phyloP scores from a whole-genome alignment of 2,329 filamentous ascomycete species.

The Rhytidhysteron rufulum region DNA sequence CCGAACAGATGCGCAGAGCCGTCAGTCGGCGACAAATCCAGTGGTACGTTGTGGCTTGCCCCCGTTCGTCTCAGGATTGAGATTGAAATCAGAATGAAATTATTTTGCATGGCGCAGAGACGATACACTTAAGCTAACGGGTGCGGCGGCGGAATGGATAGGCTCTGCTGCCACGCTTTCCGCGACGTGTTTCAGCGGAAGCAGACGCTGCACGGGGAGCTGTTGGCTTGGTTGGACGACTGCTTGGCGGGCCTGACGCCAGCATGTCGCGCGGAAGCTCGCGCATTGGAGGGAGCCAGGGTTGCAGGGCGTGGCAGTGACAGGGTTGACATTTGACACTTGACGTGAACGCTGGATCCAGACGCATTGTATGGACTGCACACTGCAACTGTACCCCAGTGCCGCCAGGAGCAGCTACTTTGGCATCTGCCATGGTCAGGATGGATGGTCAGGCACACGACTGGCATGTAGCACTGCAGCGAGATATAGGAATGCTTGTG shows the following conservation, averaged over 20 bases:
- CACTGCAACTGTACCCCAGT: too few relatives aligned
- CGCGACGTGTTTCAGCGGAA: slow-evolving; percentile 62
- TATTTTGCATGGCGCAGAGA: too few relatives aligned
- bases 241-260: slow-evolving; percentile 27
- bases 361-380: not conserved
- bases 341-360: slow-evolving; percentile 10
- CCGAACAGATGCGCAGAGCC: slow-evolving; percentile 37
- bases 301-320: too few relatives aligned
- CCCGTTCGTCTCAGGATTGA: slow-evolving; percentile 19
- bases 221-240: slow-evolving; percentile 64
- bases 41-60: slow-evolving; percentile 52
- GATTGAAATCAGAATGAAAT: too few relatives aligned
- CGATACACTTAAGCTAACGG: slow-evolving; percentile 13
- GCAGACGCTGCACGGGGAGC: slow-evolving; percentile 63
- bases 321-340: too few relatives aligned
- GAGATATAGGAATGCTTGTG: too few relatives aligned
- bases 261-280: slow-evolving; percentile 20
- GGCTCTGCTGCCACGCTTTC: slow-evolving; percentile 70
- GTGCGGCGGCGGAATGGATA: too few relatives aligned
- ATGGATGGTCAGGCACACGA: too few relatives aligned
- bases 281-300: slow-evolving; percentile 24
- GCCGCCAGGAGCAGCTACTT: too few relatives aligned
- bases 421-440: too few relatives aligned
- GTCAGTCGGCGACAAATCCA: slow-evolving; percentile 58
- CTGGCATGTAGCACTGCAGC: too few relatives aligned